Base-by-base conservation (phyloP, 2,329 filamentous ascomycete species). In the Scedosporium minutisporum region DNA sequence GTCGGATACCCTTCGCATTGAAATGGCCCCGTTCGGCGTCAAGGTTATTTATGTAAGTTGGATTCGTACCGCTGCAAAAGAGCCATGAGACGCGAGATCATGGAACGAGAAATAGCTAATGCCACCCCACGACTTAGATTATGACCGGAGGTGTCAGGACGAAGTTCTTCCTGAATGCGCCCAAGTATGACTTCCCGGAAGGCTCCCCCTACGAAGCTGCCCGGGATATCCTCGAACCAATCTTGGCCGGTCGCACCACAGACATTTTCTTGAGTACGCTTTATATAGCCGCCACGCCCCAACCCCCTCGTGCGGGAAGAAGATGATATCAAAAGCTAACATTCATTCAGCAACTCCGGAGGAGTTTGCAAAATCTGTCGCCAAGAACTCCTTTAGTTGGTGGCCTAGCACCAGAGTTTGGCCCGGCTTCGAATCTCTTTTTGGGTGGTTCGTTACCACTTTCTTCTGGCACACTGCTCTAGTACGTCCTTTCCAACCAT, bases 181-280 rank as follows among this genome's bases (percentile, higher is more conserved):
- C 75, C 57, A 71, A 76, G 63, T 72, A 74, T 72, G 72, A 78
- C 61, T 46, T 78, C 73, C 65, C 77, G 68, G 44, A 74, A 41
- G 57, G 38, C 10, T 70, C 67, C 1, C 58, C 61, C 1, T 70
- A 69, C 27, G 65, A 64, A 16, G 64, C 67, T 3, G 68, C 58
- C 2, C 42, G 64, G 46, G 63, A 68, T 12, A 4, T 29, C 4
- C 62, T 69, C 4, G 60, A 64, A 2, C 57, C 62, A 23, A 68
- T 65, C 66, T 29, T 69, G 42, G 60, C 60, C 21, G 46, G 46
- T 21, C 60, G 25, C n/a, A 55, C n/a, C 48, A 53, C 46, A 25
- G 51, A 21, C 12, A 23, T 48, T 9, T 60, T n/a, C 27, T 41
- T 33, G 9, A 48, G 58, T 62, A 57, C 16, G 46, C 6, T 18